A percentile compares a stretch with the other conserved stretches of the same genome.
Evolutionary conservation across 371 early-diverging fungal genomes (phyloP).

Genomic region (Saksenaea vasiformis): DNA sequence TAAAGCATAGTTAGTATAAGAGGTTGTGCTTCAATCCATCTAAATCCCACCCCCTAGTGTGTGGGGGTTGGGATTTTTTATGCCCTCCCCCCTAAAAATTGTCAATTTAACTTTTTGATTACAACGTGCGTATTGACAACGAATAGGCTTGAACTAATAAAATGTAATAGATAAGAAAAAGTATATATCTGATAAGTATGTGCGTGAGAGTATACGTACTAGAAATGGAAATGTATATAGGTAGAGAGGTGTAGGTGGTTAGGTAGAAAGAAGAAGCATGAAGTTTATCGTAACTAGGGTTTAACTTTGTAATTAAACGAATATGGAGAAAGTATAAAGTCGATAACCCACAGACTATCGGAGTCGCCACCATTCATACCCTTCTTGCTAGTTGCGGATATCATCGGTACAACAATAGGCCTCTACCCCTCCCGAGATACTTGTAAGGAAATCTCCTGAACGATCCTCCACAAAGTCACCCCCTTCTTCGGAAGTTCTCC

Average conservation of each 20-base stretch:
- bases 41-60: background rate
- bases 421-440: background rate
- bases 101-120: background rate
- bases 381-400: background rate
- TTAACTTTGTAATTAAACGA: background rate
- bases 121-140: background rate
- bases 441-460: background rate
- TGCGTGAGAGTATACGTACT: background rate
- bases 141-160: background rate
- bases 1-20: background rate
- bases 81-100: background rate
- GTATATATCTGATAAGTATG: background rate
- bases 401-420: background rate
- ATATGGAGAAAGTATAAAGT: background rate
- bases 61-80: background rate
- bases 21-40: background rate
- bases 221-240: background rate
- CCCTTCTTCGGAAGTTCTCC: background rate
- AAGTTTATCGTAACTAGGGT: no score
- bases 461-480: background rate
- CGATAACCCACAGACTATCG: background rate
- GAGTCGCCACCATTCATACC: background rate
- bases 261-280: background rate
- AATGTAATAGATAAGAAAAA: background rate
- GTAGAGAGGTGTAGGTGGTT: background rate